phyloP scores from a whole-genome alignment of 2,329 filamentous ascomycete genomes.

The Fusarium papillatum region DNA sequence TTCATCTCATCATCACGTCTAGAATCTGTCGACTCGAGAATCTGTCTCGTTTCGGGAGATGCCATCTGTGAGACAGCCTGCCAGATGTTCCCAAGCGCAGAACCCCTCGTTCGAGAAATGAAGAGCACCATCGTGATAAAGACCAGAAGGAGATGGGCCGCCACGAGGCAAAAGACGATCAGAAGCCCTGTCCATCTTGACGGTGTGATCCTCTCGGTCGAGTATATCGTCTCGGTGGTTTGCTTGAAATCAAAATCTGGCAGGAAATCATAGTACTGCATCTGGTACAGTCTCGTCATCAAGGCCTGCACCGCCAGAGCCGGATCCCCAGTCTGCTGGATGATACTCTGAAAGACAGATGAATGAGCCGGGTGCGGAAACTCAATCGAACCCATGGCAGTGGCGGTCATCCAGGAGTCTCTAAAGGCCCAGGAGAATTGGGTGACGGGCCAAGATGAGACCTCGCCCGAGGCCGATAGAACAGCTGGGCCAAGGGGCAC shows the following conservation, averaged over 20 bases:
- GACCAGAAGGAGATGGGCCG: not conserved
- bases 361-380: not conserved
- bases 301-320: not conserved
- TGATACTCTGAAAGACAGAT: not conserved
- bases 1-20: conserved; percentile 12
- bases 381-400: not conserved
- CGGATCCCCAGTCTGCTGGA: not conserved
- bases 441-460: not conserved
- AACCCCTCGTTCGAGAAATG: not conserved
- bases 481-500: not conserved
- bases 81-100: conserved; percentile 24
- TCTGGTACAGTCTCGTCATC: not conserved
- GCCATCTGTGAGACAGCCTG: conserved; percentile 24
- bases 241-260: not conserved
- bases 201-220: not conserved
- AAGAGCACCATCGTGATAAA: not conserved
- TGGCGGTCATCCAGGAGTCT: not conserved
- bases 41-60: conserved; percentile 21
- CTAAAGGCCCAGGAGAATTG: not conserved
- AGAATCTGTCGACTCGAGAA: not conserved
- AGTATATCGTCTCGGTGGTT: not conserved
- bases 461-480: not conserved
- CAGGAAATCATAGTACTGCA: not conserved
- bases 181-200: not conserved
- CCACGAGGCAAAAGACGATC: not conserved